Evolutionary conservation across 768 basidiomycete species (phyloP), one percentile per base, ranked within the genome.

Genomic region (Hypholoma fasciculare): DNA sequence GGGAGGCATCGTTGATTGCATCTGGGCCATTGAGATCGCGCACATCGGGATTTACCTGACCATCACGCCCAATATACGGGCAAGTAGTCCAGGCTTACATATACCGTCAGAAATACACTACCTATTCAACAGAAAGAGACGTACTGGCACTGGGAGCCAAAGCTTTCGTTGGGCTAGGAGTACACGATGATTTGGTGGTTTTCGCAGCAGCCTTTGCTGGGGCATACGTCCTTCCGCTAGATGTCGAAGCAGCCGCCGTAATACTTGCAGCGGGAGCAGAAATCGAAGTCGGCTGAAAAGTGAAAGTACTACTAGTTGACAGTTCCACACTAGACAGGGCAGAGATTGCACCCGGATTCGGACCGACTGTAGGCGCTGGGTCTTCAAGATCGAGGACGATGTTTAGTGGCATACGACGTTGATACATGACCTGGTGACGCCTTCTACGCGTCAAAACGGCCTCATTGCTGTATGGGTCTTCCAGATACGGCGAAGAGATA

Each of bases 21-120:
- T 69, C 67, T 6, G 79, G 73, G 11, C 75, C 78, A n/a, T 67
- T 67, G n/a, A 84, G 68, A 4, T 65, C 70, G 54, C 76, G 73
- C 12, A 81, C 80, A 64, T 85, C 84, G 14, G 83, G 82, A 63
- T 86, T 85, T 39, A 83, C 78, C 59, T 76, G 62, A 20, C 84
- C 85, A 61, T 86, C 85, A 4, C 72, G 75, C 13, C 70, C 67
- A n/a, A 74, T 69, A 61, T 85, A 85, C 1, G 75, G 73, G 64
- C 85, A 76, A 14, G 70, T 71, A 4, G 74, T 76, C 73, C 74
- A 77, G 0, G 70, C 71, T 74, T 49, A 23, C 23, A 23, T 23
- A 27, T 37, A 6, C 4, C 40, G 8, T 16, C 17, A 13, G 17
- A 11, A 27, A 12, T 3, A 36, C 23, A 48, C n/a, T 40, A 47